Percentiles rank a stretch among this genome's conserved stretches.
Evolutionary conservation across 139 green algal genomes (phyloP).

Genomic region (Gonium pectorale): DNA sequence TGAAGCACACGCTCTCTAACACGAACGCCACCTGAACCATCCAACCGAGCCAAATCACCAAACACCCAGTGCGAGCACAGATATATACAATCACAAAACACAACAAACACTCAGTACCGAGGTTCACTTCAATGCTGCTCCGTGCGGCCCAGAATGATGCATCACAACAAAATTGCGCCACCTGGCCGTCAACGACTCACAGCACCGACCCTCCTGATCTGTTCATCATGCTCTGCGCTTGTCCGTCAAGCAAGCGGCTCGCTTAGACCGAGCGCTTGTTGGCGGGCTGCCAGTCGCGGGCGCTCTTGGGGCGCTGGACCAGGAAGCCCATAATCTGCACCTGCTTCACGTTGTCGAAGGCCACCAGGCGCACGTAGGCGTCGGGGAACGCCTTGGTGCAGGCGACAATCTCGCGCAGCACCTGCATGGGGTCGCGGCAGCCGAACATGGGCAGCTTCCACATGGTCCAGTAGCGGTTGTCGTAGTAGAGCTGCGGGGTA

Average conservation of each 20-base stretch:
- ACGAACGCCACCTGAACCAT: too few species aligned
- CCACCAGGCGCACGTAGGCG: constrained; percentile 93
- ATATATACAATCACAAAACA: too few species aligned
- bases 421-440: constrained; percentile 93
- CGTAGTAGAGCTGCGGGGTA: constrained; percentile 81
- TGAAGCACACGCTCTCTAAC: too few species aligned
- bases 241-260: not conserved
- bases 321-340: constrained; percentile 79
- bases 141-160: too few species aligned
- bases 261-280: constrained; percentile 40
- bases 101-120: too few species aligned
- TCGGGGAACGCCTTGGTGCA: constrained; percentile 92
- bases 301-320: constrained; percentile 65
- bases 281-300: constrained; percentile 74
- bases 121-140: too few species aligned
- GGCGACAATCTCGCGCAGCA: constrained; percentile 90
- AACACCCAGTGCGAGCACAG: too few species aligned
- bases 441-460: constrained; percentile 99
- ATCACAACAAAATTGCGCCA: too few species aligned
- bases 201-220: too few species aligned
- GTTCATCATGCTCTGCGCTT: too few species aligned
- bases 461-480: constrained; percentile 99
- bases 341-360: constrained; percentile 84
- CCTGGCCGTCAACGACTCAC: too few species aligned
- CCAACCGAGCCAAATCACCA: too few species aligned